Evolutionary conservation across 768 basidiomycete species (phyloP).

Genomic region (Boletus pseudo-olivaceus): DNA sequence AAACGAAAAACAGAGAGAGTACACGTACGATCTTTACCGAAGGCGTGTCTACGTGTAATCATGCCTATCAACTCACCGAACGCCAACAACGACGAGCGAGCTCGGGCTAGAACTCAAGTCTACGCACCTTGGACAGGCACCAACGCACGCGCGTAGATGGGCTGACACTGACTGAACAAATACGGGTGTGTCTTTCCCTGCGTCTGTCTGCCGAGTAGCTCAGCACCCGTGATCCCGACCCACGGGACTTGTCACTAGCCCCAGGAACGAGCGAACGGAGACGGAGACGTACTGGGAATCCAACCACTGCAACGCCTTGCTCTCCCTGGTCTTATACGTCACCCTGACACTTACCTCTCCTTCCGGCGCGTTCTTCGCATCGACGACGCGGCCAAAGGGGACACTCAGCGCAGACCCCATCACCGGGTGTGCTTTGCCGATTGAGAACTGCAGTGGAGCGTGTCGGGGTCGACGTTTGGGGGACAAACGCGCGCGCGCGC

Average conservation of each 20-base stretch:
- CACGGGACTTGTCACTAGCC: not conserved
- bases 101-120: not conserved
- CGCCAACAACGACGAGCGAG: not conserved
- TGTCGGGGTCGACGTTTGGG: not conserved
- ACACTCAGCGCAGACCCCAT: constrained; percentile 77
- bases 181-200: constrained; percentile 84
- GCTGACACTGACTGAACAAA: constrained; percentile 93
- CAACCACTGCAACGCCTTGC: constrained; percentile 85
- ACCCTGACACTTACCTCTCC: constrained; percentile 47
- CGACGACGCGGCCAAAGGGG: constrained; percentile 42
- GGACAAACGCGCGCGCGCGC: not conserved
- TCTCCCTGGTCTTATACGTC: constrained; percentile 68
- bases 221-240: not conserved
- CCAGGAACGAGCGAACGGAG: not conserved
- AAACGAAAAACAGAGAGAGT: not conserved
- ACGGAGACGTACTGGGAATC: constrained; percentile 56
- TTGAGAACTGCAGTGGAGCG: constrained; percentile 40
- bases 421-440: constrained; percentile 56
- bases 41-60: constrained; percentile 60
- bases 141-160: constrained; percentile 81
- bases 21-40: constrained; percentile 74
- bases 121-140: constrained; percentile 69
- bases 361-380: constrained; percentile 6
- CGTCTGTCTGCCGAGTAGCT: constrained; percentile 56
- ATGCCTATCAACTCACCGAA: not conserved